Evolutionary conservation across 768 basidiomycete species (phyloP), one percentile per base, ranked within the genome.

Genomic region (Boletus rufocinnamomeus): DNA sequence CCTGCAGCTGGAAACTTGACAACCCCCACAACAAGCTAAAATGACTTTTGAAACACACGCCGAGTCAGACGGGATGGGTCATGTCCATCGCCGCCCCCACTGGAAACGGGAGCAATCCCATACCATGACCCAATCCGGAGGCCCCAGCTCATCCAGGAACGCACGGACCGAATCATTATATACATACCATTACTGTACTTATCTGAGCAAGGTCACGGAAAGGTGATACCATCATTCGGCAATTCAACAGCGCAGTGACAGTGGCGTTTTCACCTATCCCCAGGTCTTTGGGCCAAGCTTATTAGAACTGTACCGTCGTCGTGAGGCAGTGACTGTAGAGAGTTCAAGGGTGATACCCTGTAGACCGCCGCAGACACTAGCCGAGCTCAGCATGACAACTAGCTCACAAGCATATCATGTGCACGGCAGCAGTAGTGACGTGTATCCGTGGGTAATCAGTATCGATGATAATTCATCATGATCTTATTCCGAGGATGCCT

Each of bases 31-130:
- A 14, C 57, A 50, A 21, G 38, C 9, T 9, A 4, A 19, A 30
- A 28, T 6, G 1, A n/a, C 37, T 10, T 32, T 17, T 58, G 61
- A 62, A 62, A 62, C 61, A 34, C 16, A 4, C 21, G 16, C 9
- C 9, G 21, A 37, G 23, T 14, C 11, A 3, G 38, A 16, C 28
- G 3, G 43, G 41, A 49, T 19, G 43, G 23, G 5, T 28, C 35
- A 11, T 38, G 27, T 14, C 35, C 23, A 8, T 28, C 1, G 14
- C 4, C 27, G 7, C 6, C 25, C 17, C 32, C 25, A 9, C 50
- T n/a, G 16, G 17, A 23, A 8, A 9, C 5, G 14, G 41, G 25
- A 21, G 52, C 17, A 25, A 13, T 25, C 25, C 28, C 48, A 32
- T 6, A 28, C 14, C 37, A 37, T 37, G 38, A 19, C 7, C 37